Evolutionary conservation across 345 rosid species (phyloP).

Genomic region (Euphorbia peplus): DNA sequence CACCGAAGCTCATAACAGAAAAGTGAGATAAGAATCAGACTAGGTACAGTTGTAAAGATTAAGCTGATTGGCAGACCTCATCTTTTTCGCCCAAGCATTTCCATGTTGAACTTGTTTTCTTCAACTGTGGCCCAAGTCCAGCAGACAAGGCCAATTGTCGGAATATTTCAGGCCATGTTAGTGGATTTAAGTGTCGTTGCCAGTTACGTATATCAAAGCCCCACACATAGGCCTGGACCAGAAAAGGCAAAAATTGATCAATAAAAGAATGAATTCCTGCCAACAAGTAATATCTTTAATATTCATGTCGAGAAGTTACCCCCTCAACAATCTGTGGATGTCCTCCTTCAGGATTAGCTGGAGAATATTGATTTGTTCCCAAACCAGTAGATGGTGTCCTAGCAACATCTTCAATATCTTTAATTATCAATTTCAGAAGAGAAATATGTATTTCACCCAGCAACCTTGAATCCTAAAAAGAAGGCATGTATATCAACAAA

Average conservation of each 20-base stretch:
- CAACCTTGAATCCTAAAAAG: slow-evolving; percentile 87
- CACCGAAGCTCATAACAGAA: no score
- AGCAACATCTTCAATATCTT: slow-evolving; percentile 93
- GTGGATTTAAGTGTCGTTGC: slow-evolving; percentile 78
- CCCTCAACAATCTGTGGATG: slow-evolving; percentile 94
- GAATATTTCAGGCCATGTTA: slow-evolving; percentile 96
- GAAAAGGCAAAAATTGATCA: slow-evolving; percentile 13
- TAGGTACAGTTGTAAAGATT: no score
- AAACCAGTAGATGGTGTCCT: slow-evolving; percentile 80
- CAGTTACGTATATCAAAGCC: slow-evolving; percentile 95
- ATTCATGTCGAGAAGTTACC: slow-evolving; percentile 46
- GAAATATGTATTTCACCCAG: slow-evolving; percentile 89
- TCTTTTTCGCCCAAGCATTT: slow-evolving; percentile 45
- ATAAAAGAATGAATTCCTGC: slow-evolving; percentile 7
- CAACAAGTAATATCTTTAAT: slow-evolving; percentile 10
- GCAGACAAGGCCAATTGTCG: slow-evolving; percentile 86
- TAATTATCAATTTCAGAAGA: slow-evolving; percentile 69
- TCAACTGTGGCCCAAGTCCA: slow-evolving; percentile 88
- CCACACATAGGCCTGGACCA: slow-evolving; percentile 87
- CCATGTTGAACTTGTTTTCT: slow-evolving; percentile 47
- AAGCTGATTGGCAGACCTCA: slow-evolving; percentile 49
- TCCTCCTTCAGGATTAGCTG: slow-evolving; percentile 97
- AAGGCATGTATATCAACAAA: slow-evolving; percentile 9
- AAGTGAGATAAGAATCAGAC: no score
- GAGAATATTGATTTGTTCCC: slow-evolving; percentile 71